A percentile compares a stretch with the other conserved stretches of the same genome.
These are phyloP conservation scores for Diplocarpon rosae DNA, from an alignment of 2,329 filamentous ascomycete species.

Conservation along the genomic window DNA sequence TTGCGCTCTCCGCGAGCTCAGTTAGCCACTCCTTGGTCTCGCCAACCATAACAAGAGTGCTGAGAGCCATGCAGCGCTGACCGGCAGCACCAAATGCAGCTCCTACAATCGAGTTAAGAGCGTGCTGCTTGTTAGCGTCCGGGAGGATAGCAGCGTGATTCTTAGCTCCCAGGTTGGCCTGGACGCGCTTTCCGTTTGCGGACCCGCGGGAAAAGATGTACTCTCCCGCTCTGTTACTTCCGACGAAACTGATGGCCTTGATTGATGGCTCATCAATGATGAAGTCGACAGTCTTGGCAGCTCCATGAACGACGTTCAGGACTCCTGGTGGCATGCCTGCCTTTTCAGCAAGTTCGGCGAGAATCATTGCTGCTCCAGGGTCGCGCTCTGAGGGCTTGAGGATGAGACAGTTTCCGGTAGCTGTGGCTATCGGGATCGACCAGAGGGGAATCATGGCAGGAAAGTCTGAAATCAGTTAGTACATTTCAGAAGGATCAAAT, in stretches of 20 bases:
- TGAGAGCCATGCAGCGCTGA: slow-evolving; percentile 79
- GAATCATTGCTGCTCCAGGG: slow-evolving; percentile 74
- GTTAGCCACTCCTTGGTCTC: slow-evolving; percentile 75
- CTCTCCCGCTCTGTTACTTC: slow-evolving; percentile 78
- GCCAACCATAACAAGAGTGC: slow-evolving; percentile 72
- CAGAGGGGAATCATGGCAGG: slow-evolving; percentile 90
- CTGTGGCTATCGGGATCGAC: slow-evolving; percentile 75
- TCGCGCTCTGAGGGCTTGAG: slow-evolving; percentile 82
- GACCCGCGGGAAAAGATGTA: slow-evolving; percentile 74
- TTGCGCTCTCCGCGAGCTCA: slow-evolving; percentile 67
- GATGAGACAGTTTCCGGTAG: slow-evolving; percentile 74
- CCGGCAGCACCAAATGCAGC: slow-evolving; percentile 78
- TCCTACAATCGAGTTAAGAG: slow-evolving; percentile 72
- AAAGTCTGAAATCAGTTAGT: slow-evolving; percentile 48
- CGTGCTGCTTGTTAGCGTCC: slow-evolving; percentile 85
- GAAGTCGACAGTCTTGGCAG: slow-evolving; percentile 73
- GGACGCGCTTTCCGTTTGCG: slow-evolving; percentile 78
- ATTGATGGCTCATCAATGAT: slow-evolving; percentile 76
- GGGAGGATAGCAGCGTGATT: slow-evolving; percentile 79
- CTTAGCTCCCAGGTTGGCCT: slow-evolving; percentile 81
- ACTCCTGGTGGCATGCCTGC: slow-evolving; percentile 75
- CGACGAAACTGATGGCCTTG: slow-evolving; percentile 80
- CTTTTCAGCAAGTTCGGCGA: slow-evolving; percentile 68
- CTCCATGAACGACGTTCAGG: slow-evolving; percentile 72
- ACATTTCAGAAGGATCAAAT: not conserved